Evolutionary conservation across 257 asterid species (phyloP), one percentile per base, ranked within the genome.

Genomic region (Scutellaria minor): DNA sequence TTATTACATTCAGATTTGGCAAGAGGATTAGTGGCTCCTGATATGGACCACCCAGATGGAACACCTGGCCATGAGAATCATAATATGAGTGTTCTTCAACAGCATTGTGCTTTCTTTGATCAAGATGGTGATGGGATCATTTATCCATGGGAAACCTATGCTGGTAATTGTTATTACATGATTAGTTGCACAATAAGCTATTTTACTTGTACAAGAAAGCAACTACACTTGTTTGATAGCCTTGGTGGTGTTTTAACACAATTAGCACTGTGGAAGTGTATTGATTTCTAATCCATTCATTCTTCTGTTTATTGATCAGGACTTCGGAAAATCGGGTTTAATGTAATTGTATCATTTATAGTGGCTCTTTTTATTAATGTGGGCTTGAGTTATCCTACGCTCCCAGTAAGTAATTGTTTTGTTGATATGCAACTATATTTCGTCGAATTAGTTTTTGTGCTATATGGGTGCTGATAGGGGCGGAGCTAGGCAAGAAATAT

Each of bases 41-140:
- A 89, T 66, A 74, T 52, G 82, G 95, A 86, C 5, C 95, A 90
- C 64, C 96, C 98, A 0, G 77, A 80, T 41, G 98, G 97, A 59
- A 88, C 98, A 9, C 86, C 86, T 0, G 96, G 92, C 5, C 96
- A 82, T 55, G 64, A 7, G 61, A 90, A 88, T 71, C 50, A 83
- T 9, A 81, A 83, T 50, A 14, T 86, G 76, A 90, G 89, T 77
- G 93, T 90, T 20, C 84, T 93, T 75, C 98, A 93, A 80, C 98
- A 93, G 69, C 97, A 93, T 76, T 79, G 81, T 57, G 86, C 95
- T 71, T 90, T 90, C 85, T 88, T 93, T 67, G 93, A 93, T 75
- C 96, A 79, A 75, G 95, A 90, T 52, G 73, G 79, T 57, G 71
- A 93, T 59, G 98, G 98, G 15, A 90, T 93, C 65, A 75, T 93